Evolutionary conservation across 2,329 filamentous ascomycete species (phyloP).

Genomic region (Botrytis paeoniae): DNA sequence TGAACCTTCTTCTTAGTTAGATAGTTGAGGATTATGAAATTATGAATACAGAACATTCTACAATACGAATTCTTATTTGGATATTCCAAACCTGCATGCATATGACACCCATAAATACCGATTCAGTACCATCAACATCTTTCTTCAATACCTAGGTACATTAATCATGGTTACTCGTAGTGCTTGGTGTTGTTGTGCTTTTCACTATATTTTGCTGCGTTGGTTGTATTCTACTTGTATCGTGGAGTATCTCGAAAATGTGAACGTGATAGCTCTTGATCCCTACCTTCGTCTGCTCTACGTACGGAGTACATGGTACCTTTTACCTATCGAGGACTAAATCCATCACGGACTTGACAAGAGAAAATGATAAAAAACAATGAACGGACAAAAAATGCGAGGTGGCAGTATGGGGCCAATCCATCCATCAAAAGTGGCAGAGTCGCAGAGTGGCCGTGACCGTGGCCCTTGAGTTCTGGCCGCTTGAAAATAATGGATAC

Average conservation of each 20-base stretch:
- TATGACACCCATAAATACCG: not conserved
- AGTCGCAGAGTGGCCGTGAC: conserved; percentile 7
- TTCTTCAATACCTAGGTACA: not conserved
- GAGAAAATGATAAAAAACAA: not conserved
- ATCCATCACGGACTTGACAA: not conserved
- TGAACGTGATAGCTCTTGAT: conserved; percentile 12
- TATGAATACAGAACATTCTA: not conserved
- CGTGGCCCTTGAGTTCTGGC: not conserved
- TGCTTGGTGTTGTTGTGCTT: conserved; percentile 12
- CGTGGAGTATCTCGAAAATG: conserved; percentile 17
- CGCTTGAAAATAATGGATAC: not conserved
- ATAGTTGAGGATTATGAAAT: not conserved
- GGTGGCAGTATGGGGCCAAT: conserved; percentile 19
- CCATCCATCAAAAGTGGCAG: conserved; percentile 16
- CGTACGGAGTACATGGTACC: not conserved
- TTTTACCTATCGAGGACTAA: conserved; percentile 1
- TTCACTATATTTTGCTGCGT: conserved; percentile 9
- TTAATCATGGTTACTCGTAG: not conserved
- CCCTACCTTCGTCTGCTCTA: not conserved
- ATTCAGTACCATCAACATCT: too few relatives aligned
- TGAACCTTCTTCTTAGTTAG: not conserved
- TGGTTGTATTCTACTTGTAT: conserved; percentile 14
- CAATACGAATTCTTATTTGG: too few relatives aligned
- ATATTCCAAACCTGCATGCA: not conserved
- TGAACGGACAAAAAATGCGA: not conserved